Conservation (phyloP, 2,329 filamentous ascomycete genomes). For the Penicillium decumbens region DNA sequence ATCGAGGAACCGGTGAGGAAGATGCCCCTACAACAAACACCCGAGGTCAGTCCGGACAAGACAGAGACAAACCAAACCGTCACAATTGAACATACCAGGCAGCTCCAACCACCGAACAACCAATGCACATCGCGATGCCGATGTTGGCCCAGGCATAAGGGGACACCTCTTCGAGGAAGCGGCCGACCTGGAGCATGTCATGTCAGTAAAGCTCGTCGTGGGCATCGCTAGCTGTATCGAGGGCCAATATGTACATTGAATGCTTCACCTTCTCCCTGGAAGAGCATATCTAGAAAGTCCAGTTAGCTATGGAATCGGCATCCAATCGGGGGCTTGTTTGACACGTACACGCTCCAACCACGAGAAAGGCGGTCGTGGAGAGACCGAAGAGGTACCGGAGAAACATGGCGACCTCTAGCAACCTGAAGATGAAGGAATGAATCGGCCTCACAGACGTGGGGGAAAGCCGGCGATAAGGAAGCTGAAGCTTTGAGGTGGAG, state of each 20-base stretch:
- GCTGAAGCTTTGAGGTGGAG: conserved; percentile 19
- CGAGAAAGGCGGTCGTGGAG: conserved; percentile 61
- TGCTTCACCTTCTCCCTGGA: conserved; percentile 88
- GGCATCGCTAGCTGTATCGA: neutral
- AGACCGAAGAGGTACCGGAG: conserved; percentile 66
- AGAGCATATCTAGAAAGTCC: conserved; percentile 77
- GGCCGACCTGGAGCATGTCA: conserved; percentile 63
- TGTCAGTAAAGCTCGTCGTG: conserved; percentile 9
- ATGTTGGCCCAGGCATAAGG: conserved; percentile 89
- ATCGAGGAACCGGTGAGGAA: conserved; percentile 98
- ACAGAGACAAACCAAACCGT: neutral
- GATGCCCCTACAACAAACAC: conserved; percentile 69
- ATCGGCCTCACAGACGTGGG: conserved; percentile 15
- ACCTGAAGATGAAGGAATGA: conserved; percentile 23
- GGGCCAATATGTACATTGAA: conserved; percentile 69
- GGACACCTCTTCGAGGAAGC: conserved; percentile 89
- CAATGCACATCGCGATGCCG: conserved; percentile 91
- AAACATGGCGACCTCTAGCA: conserved; percentile 55
- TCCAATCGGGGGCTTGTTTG: conserved; percentile 3
- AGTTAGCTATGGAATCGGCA: conserved; percentile 16
- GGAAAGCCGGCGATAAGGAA: conserved; percentile 16
- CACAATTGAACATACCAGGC: conserved; percentile 66
- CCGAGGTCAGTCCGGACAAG: conserved; percentile 1
- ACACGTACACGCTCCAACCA: conserved; percentile 73
- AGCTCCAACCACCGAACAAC: conserved; percentile 90